phyloP scores from a whole-genome alignment of 257 asterid species.

The Scutellaria galericulata region DNA sequence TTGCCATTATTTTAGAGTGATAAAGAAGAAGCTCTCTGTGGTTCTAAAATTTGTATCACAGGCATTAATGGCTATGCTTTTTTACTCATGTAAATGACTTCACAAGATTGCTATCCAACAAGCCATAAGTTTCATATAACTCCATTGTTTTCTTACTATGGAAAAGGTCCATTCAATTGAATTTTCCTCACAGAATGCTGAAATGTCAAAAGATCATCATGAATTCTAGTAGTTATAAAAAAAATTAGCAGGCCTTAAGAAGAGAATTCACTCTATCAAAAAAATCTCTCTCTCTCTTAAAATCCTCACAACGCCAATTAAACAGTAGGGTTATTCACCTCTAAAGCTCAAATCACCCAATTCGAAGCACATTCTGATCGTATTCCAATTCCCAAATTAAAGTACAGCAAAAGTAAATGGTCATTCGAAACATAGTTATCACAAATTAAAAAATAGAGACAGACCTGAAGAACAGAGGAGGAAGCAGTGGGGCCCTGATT shows the following conservation, averaged over 20 bases:
- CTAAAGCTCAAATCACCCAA: not conserved
- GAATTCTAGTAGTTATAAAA: not conserved
- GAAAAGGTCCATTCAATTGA: slow-evolving; percentile 1
- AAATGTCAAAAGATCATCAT: not conserved
- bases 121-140: no score
- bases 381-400: slow-evolving; percentile 16
- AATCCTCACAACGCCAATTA: not conserved
- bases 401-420: not conserved
- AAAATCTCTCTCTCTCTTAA: not conserved
- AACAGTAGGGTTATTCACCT: not conserved
- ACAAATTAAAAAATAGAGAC: not conserved
- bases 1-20: not conserved
- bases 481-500: slow-evolving; percentile 48
- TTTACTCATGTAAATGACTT: not conserved
- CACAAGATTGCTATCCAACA: not conserved
- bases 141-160: no score
- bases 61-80: not conserved
- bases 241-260: no score
- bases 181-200: not conserved
- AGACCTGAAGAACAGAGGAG: slow-evolving; percentile 55
- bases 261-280: no score
- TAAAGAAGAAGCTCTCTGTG: slow-evolving; percentile 13
- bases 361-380: not conserved
- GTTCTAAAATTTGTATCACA: not conserved
- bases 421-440: not conserved